phyloP scores from a whole-genome alignment of 208 protist genomes.

The Trypanosoma brucei region DNA sequence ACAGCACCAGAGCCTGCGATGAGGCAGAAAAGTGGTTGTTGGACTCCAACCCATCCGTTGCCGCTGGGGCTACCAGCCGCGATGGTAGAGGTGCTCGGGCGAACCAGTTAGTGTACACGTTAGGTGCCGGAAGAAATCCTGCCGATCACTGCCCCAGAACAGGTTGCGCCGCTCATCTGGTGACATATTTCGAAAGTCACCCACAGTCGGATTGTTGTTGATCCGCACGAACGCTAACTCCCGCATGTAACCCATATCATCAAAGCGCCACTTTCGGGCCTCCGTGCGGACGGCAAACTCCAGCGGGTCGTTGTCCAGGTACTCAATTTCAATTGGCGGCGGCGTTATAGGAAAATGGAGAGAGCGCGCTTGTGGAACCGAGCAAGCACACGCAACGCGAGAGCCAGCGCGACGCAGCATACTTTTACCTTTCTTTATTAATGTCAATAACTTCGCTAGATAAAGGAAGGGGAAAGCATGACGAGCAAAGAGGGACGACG shows the following conservation, averaged over 20 bases:
- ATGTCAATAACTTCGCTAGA: background rate
- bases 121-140: conserved; percentile 85
- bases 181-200: conserved; percentile 83
- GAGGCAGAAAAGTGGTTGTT: no score
- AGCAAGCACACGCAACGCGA: conserved; percentile 29
- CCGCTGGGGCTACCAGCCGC: conserved; percentile 50
- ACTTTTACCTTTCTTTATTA: background rate
- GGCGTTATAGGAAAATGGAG: conserved; percentile 80
- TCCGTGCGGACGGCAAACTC: conserved; percentile 85
- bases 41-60: background rate
- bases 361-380: conserved; percentile 37
- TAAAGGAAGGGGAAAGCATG: background rate
- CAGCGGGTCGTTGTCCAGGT: conserved; percentile 81
- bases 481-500: background rate
- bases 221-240: conserved; percentile 89
- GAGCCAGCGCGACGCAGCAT: conserved; percentile 54
- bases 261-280: conserved; percentile 85
- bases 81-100: conserved; percentile 88
- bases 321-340: conserved; percentile 81
- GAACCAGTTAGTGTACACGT: conserved; percentile 63
- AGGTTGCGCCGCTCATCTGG: conserved; percentile 75
- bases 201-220: conserved; percentile 82
- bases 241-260: conserved; percentile 85
- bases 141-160: conserved; percentile 85
- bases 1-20: background rate